Base-by-base conservation (phyloP, 352 stramenopile genomes). In the Pythium guiyangense region DNA sequence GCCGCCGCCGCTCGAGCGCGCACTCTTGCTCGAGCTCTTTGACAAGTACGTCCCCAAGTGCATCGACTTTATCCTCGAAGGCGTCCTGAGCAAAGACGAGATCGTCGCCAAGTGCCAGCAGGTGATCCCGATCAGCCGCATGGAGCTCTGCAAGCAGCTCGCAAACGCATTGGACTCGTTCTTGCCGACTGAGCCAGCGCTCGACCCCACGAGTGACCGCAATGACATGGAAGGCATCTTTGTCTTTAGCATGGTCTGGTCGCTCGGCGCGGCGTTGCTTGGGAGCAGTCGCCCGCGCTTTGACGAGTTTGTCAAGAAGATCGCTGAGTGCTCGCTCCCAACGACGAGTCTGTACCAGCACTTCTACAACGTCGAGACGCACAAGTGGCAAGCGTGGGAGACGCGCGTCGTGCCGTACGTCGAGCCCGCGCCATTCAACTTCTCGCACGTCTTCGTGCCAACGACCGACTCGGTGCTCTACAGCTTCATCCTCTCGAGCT, bases 101-200 rank as follows among this genome's bases (percentile, higher is more conserved):
- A 69, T 97, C 25, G 86, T 88, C 0, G 85, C 96, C 27, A 94
- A 97, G 52, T 92, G 80, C 43, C 79, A 95, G 20, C 84, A 96
- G 64, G 94, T 98, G 20, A 96, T 98, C 45, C 80, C 88, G 0
- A 92, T 98, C 52, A 93, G 88, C 54, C 95, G 95, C 46, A 90
- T 98, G 66, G 91, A 97, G 66, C 96, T 98, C 86, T 96, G 94
- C 58, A 98, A 98, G 60, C 95, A 98, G 64, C 77, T 98, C 0
- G 97, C 88, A 53, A 94, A 90, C 18, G 85, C 90, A 11, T 65
- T 98, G 8, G 92, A 98, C 57, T 85, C 82, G 0, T 97, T 96
- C 58, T 52, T 98, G 2, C 81, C 79, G 0, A 6, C 46, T 0
- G 60, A 51, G 4, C 75, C 83, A 5, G 73, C 60, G 1, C 51